Evolutionary conservation across 2,329 filamentous ascomycete species (phyloP).

Genomic region (Hypoxylon sp.): DNA sequence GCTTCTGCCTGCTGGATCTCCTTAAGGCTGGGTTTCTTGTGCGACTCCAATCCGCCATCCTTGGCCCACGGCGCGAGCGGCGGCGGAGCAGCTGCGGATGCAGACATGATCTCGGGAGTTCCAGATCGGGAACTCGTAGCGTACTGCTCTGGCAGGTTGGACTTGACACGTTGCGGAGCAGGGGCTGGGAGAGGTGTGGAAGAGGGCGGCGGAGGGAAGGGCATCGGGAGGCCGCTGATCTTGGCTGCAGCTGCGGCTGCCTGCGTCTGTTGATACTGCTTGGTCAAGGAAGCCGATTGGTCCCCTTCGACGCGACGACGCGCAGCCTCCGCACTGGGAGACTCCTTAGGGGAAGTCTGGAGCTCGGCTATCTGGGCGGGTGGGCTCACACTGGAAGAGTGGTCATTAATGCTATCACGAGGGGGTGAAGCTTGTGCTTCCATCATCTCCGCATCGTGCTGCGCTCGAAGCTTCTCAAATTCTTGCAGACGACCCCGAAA

Average conservation of each 20-base stretch:
- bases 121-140: conserved; percentile 73
- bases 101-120: conserved; percentile 68
- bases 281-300: conserved; percentile 42
- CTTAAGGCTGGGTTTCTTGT: conserved; percentile 89
- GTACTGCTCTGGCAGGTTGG: conserved; percentile 81
- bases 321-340: conserved; percentile 27
- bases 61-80: conserved; percentile 96
- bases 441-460: conserved; percentile 67
- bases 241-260: conserved; percentile 59
- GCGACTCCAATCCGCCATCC: conserved; percentile 72
- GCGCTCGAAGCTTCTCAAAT: conserved; percentile 80
- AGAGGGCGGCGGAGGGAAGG: conserved; percentile 75
- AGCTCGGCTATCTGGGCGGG: conserved; percentile 17
- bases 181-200: conserved; percentile 87
- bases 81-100: conserved; percentile 58
- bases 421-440: conserved; percentile 43
- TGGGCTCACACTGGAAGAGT: conserved; percentile 25
- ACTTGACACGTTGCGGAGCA: conserved; percentile 83
- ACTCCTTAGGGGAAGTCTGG: conserved; percentile 18
- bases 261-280: conserved; percentile 73
- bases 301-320: conserved; percentile 33
- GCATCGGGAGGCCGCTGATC: conserved; percentile 77
- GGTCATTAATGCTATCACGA: conserved; percentile 33
- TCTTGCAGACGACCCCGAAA: conserved; percentile 80
- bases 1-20: conserved; percentile 98